Evolutionary conservation across 805 yeast genomes (phyloP), one percentile per base, ranked within the genome.

Genomic region (Kazachstania kunashirensis): DNA sequence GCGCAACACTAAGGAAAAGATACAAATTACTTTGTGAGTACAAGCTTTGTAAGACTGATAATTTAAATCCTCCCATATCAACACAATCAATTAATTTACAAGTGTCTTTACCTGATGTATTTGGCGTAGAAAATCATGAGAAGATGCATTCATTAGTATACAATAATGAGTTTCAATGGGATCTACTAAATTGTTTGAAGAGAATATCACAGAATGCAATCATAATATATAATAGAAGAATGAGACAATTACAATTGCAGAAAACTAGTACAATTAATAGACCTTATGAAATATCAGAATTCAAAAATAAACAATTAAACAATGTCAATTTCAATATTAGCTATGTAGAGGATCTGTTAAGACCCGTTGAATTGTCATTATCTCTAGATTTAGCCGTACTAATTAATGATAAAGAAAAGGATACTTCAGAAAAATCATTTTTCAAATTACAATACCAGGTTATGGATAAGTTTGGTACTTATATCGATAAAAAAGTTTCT

Each of bases 1-100:
- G 62, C 36, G 66, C 66, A 26, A 48, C 56, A 14, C 42, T 69
- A 14, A 59, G 61, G 43, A 61, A 66, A 39, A 46, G 72, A 31
- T 57, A 63, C 5, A 62, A 59, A 34, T 44, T 66, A 12, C 45
- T 68, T 8, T 47, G 51, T 33, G 50, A 47, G 26, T 51, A 48
- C 35, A 57, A 50, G 34, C 34, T 38, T 5, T 46, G 55, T 19
- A 57, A 59, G 29, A 28, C 43, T 4, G 43, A 39, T n/a, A 50
- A 45, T n/a, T 38, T 59, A 6, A 36, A 33, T 20, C 49, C 51
- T 1, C 37, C 46, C 2, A 23, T 47, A 15, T 37, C 42, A 6
- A 43, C 54, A 1, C 24, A 37, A 6, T 38, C 44, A 1, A 36
- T 59, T 9, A 46, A 46, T 3, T 49, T 54, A 8, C 46, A 44